Evolutionary conservation across 2,329 filamentous ascomycete species (phyloP).

Genomic region (Metarhizium sp.): DNA sequence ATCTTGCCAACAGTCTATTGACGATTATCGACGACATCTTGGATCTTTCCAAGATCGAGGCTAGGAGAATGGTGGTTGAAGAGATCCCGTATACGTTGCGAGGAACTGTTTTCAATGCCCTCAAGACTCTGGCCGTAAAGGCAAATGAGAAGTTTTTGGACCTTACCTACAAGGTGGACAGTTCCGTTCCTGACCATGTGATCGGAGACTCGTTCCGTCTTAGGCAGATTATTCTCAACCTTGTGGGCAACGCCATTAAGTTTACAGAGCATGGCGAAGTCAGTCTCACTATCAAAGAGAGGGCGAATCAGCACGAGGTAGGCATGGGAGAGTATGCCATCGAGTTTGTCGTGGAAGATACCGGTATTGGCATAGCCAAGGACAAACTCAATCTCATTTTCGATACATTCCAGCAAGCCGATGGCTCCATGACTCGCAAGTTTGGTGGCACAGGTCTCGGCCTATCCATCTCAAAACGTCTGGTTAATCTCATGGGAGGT

Average conservation of each 20-base stretch:
- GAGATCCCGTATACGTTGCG: slow-evolving; percentile 93
- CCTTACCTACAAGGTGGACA: slow-evolving; percentile 87
- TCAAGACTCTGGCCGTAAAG: slow-evolving; percentile 95
- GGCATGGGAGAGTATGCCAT: slow-evolving; percentile 76
- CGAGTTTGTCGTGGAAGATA: slow-evolving; percentile 92
- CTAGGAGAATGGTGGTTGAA: slow-evolving; percentile 95
- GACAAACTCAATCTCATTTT: slow-evolving; percentile 97
- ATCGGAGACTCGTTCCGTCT: slow-evolving; percentile 94
- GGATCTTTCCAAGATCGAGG: slow-evolving; percentile 76
- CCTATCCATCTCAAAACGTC: slow-evolving; percentile 86
- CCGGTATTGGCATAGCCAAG: slow-evolving; percentile 89
- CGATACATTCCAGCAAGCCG: slow-evolving; percentile 97
- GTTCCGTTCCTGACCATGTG: slow-evolving; percentile 87
- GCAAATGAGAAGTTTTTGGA: slow-evolving; percentile 93
- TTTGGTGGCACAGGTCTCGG: slow-evolving; percentile 93
- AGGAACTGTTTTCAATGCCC: slow-evolving; percentile 90
- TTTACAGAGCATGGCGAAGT: slow-evolving; percentile 97
- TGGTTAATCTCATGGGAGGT: slow-evolving; percentile 94
- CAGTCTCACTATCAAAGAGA: slow-evolving; percentile 76
- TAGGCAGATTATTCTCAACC: slow-evolving; percentile 90
- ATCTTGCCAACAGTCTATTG: slow-evolving; percentile 86
- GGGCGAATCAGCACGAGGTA: slow-evolving; percentile 52
- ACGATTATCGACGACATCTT: slow-evolving; percentile 89
- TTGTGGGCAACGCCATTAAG: slow-evolving; percentile 97
- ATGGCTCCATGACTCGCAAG: slow-evolving; percentile 90